phyloP scores from a whole-genome alignment of 495 filamentous ascomycete genomes.

The Talaromyces nanjingensis region DNA sequence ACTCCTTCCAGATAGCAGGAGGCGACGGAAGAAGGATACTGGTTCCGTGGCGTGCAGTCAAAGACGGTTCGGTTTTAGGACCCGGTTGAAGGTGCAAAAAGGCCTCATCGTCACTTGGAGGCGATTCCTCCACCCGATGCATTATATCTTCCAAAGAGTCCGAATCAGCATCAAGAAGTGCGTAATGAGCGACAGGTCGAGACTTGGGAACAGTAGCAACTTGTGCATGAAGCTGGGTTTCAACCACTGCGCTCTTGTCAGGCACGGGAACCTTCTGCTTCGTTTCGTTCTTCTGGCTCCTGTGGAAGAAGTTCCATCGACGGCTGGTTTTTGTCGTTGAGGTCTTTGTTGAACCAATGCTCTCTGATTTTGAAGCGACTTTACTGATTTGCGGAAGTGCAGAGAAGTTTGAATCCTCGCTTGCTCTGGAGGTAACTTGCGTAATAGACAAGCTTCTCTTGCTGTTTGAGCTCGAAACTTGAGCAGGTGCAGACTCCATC shows the following conservation, averaged over 20 bases:
- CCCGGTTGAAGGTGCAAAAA: conserved; percentile 27
- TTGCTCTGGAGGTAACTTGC: neutral
- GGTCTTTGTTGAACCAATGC: neutral
- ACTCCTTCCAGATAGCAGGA: conserved; percentile 40
- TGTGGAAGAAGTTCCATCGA: conserved; percentile 85
- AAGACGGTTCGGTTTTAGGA: conserved; percentile 12
- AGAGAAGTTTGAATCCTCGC: conserved; percentile 3
- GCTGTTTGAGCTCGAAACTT: neutral
- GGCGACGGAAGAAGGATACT: conserved; percentile 51
- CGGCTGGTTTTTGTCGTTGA: conserved; percentile 4
- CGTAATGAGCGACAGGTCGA: conserved; percentile 67
- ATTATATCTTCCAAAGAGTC: conserved; percentile 62
- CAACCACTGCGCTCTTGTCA: conserved; percentile 13
- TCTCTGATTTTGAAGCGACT: neutral
- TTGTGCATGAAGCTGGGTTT: conserved; percentile 28
- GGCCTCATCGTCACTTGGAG: conserved; percentile 32
- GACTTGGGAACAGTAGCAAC: conserved; percentile 29
- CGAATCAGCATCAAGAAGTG: conserved; percentile 69
- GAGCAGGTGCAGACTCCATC: conserved; percentile 1
- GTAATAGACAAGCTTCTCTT: neutral
- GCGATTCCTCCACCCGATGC: conserved; percentile 48
- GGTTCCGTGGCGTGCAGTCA: conserved; percentile 34
- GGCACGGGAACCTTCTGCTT: conserved; percentile 11
- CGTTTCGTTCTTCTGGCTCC: conserved; percentile 28
- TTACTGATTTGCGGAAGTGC: conserved; percentile 5